Percentiles rank a stretch among this genome's conserved stretches.
Conservation (phyloP, 495 filamentous ascomycete genomes). For the Aspergillus funiculosus region DNA sequence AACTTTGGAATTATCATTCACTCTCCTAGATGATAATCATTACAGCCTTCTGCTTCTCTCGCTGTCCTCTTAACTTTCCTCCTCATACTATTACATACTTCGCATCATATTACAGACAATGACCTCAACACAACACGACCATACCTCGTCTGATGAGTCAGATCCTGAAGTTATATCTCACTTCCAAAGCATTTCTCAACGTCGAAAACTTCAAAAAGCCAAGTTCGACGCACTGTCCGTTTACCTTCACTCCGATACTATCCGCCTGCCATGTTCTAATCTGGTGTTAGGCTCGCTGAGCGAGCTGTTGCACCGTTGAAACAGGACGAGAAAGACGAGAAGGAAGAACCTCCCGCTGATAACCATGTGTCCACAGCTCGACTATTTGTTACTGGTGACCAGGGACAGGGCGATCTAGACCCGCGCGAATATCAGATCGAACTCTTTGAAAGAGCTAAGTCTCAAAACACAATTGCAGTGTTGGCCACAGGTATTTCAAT, state of each 20-base stretch:
- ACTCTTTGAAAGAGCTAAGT: slow-evolving; percentile 83
- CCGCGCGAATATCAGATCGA: slow-evolving; percentile 91
- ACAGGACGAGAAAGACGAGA: slow-evolving; percentile 25
- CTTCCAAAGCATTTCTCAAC: slow-evolving; percentile 38
- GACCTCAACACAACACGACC: slow-evolving; percentile 1
- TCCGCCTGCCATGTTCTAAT: slow-evolving; percentile 14
- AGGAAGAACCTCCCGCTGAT: slow-evolving; percentile 11
- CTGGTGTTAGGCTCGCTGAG: slow-evolving; percentile 34
- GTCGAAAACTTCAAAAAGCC: slow-evolving; percentile 45
- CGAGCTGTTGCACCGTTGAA: slow-evolving; percentile 30
- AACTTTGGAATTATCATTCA: too few species aligned
- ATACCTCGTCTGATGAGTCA: slow-evolving; percentile 25
- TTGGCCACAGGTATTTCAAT: slow-evolving; percentile 70
- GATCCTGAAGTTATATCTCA: slow-evolving; percentile 27
- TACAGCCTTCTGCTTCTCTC: too few species aligned
- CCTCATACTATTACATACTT: too few species aligned
- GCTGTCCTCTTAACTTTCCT: too few species aligned
- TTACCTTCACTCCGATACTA: background rate
- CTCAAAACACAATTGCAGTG: slow-evolving; percentile 86
- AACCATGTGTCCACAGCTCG: slow-evolving; percentile 36
- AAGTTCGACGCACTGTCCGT: slow-evolving; percentile 50
- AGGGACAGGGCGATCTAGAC: slow-evolving; percentile 46
- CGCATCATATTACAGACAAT: background rate
- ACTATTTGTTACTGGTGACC: slow-evolving; percentile 41
- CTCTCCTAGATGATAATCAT: too few species aligned